Conservation (phyloP, 2,329 filamentous ascomycete genomes). For the Microdochium paspali region DNA sequence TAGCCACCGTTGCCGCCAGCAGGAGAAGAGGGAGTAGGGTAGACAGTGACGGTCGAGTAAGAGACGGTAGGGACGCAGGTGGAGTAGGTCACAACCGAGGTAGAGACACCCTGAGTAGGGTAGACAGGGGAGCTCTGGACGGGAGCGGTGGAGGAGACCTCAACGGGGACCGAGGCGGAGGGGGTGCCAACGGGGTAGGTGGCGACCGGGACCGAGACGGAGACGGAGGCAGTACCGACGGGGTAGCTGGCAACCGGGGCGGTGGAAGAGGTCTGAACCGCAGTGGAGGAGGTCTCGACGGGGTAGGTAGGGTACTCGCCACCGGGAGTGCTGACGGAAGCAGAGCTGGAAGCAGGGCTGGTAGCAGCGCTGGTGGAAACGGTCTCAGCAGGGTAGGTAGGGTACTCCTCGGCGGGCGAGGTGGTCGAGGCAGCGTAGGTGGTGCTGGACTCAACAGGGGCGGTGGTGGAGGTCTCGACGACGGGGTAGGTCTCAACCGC, state of each 20-base stretch:
- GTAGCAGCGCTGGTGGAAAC: conserved; percentile 1
- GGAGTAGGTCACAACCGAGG: not conserved
- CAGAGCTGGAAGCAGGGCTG: not conserved
- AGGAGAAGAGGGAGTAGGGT: conserved; percentile 28
- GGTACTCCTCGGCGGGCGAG: conserved; percentile 18
- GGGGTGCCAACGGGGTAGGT: not conserved
- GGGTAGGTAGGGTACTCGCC: conserved; percentile 11
- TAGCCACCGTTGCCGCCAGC: too few species aligned
- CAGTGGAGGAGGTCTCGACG: conserved; percentile 9
- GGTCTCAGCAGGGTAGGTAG: conserved; percentile 22
- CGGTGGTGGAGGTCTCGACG: conserved; percentile 26
- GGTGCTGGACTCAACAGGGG: not conserved
- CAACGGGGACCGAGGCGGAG: conserved; percentile 2
- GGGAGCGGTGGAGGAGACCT: not conserved
- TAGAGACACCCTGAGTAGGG: not conserved
- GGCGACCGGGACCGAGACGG: not conserved
- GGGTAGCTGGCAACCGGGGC: not conserved
- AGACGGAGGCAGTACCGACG: conserved; percentile 3
- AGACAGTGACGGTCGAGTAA: conserved; percentile 42
- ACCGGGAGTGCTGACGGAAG: conserved; percentile 2
- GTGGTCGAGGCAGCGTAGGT: conserved; percentile 33
- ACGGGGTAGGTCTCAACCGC: conserved; percentile 46
- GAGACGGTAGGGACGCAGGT: conserved; percentile 4
- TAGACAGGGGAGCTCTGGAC: not conserved
- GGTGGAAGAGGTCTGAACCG: too few species aligned